Evolutionary conservation across 768 basidiomycete species (phyloP).

Genomic region (Kwoniella pini): DNA sequence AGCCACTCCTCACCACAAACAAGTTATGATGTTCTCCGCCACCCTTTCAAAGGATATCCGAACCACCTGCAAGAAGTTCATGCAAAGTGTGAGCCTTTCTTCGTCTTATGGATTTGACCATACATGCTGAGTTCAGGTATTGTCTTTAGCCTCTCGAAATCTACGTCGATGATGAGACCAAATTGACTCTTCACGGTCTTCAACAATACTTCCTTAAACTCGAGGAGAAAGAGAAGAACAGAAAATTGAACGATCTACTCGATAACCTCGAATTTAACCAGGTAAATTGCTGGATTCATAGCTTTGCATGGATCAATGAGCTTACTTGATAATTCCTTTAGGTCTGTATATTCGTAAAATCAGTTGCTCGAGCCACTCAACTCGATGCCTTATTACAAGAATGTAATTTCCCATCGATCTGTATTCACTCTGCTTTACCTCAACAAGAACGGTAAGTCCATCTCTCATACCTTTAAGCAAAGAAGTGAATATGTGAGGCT

Average conservation of each 20-base stretch:
- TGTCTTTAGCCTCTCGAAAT: slow-evolving; percentile 86
- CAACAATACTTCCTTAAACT: slow-evolving; percentile 99
- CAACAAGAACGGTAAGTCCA: slow-evolving; percentile 89
- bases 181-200: slow-evolving; percentile 93
- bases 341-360: slow-evolving; percentile 99
- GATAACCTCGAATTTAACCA: slow-evolving; percentile 99
- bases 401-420: slow-evolving; percentile 98
- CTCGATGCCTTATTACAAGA: slow-evolving; percentile 92
- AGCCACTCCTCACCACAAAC: slow-evolving; percentile 97
- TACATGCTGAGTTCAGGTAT: slow-evolving; percentile 17
- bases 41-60: slow-evolving; percentile 96
- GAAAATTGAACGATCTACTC: slow-evolving; percentile 92
- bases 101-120: not conserved
- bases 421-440: slow-evolving; percentile 88
- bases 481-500: not conserved
- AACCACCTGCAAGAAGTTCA: slow-evolving; percentile 98
- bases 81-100: slow-evolving; percentile 77
- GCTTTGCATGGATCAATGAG: not conserved
- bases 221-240: slow-evolving; percentile 91
- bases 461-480: not conserved
- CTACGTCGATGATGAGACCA: slow-evolving; percentile 99
- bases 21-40: slow-evolving; percentile 99
- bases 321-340: slow-evolving; percentile 49
- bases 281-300: slow-evolving; percentile 57
- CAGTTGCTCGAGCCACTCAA: slow-evolving; percentile 93